Conservation (phyloP, 352 stramenopile genomes). For the Nothophytophthora sp. region DNA sequence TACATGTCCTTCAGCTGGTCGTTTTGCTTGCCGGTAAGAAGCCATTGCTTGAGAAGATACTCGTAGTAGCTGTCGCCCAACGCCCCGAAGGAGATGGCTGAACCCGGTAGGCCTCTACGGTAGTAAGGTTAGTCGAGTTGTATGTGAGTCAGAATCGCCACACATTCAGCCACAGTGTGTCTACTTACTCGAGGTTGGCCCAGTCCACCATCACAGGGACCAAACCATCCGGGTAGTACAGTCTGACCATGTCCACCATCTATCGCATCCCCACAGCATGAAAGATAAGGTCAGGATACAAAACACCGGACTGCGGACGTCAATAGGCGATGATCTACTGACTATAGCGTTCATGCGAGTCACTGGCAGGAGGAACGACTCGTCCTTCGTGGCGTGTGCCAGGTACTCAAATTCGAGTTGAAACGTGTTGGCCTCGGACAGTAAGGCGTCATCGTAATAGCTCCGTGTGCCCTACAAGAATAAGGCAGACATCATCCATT, state of each 20-base stretch:
- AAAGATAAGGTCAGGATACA: too few relatives aligned
- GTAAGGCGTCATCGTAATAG: constrained; percentile 19
- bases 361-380: constrained; percentile 34
- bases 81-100: constrained; percentile 50
- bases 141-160: too few relatives aligned
- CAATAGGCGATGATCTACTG: too few relatives aligned
- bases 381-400: constrained; percentile 31
- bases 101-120: constrained; percentile 6
- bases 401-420: constrained; percentile 74
- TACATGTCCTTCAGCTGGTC: constrained; percentile 51
- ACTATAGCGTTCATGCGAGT: constrained; percentile 46
- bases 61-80: constrained; percentile 76
- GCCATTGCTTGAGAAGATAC: constrained; percentile 80
- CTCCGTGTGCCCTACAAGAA: constrained; percentile 12
- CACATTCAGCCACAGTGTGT: too few relatives aligned
- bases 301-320: too few relatives aligned
- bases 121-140: background rate
- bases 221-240: constrained; percentile 38
- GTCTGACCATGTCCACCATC: constrained; percentile 31
- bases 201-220: constrained; percentile 47
- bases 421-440: constrained; percentile 58
- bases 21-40: constrained; percentile 56
- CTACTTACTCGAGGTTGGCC: constrained; percentile 19
- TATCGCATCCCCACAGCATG: too few relatives aligned
- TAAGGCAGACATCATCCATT: too few relatives aligned